A percentile compares a stretch with the other conserved stretches of the same genome.
Conservation (phyloP, 2,329 filamentous ascomycete species). For the Penicillium janthinellum region DNA sequence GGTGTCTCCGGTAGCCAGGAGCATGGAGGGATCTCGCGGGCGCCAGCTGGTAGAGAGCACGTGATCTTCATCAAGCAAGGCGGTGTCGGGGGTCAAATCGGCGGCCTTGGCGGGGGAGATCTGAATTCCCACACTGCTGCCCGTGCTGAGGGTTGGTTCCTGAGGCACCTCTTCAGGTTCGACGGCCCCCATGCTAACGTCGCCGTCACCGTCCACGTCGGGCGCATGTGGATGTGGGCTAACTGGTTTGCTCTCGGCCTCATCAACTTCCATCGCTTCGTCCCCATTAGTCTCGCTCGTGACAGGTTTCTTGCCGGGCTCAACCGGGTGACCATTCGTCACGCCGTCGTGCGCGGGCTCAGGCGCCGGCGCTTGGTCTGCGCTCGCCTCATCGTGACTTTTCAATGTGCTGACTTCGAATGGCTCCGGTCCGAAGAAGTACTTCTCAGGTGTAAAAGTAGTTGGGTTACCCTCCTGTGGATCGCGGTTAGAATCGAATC, state of each 20-base stretch:
- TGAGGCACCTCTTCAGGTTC: slow-evolving; percentile 28
- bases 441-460: slow-evolving; percentile 40
- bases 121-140: slow-evolving; percentile 51
- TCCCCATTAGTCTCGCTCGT: slow-evolving; percentile 40
- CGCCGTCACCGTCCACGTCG: slow-evolving; percentile 47
- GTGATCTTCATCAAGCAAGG: slow-evolving; percentile 44
- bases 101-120: slow-evolving; percentile 51
- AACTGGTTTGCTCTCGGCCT: slow-evolving; percentile 30
- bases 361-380: slow-evolving; percentile 34
- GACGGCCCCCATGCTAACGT: slow-evolving; percentile 43
- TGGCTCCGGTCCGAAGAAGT: slow-evolving; percentile 51
- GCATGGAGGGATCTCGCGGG: slow-evolving; percentile 45
- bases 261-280: slow-evolving; percentile 46
- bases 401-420: slow-evolving; percentile 36
- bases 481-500: slow-evolving; percentile 21
- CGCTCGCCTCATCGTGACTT: slow-evolving; percentile 34
- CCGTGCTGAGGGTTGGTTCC: slow-evolving; percentile 45
- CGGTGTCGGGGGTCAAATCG: slow-evolving; percentile 49
- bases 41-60: slow-evolving; percentile 49
- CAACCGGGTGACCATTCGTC: slow-evolving; percentile 42
- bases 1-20: slow-evolving; percentile 47
- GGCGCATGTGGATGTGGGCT: slow-evolving; percentile 12
- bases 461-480: slow-evolving; percentile 42
- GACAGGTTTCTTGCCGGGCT: slow-evolving; percentile 37
- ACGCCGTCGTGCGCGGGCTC: slow-evolving; percentile 39